These are phyloP conservation scores for Rhinocladiella mackenziei DNA, from an alignment of 2,329 filamentous ascomycete genomes.

Conservation along the genomic window DNA sequence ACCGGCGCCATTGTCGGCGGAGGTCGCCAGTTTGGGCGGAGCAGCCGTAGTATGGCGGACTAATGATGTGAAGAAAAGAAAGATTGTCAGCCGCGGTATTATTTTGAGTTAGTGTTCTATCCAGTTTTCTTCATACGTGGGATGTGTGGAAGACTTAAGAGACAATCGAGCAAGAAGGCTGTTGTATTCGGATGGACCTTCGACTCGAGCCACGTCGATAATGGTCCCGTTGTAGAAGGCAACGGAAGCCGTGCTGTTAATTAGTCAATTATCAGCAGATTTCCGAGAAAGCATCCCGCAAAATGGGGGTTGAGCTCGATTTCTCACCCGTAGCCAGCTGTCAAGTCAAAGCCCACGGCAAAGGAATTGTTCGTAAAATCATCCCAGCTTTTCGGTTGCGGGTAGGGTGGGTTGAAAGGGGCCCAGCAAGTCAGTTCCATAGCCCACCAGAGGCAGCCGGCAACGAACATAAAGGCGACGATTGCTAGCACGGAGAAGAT, in stretches of 20 bases:
- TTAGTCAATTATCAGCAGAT: background rate
- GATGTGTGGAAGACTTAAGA: background rate
- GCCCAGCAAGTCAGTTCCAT: background rate
- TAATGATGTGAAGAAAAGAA: background rate
- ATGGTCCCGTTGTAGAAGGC: slow-evolving; percentile 1
- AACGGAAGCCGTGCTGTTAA: background rate
- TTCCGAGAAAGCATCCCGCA: too few species aligned
- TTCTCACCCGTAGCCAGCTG: slow-evolving; percentile 1
- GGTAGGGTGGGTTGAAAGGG: background rate
- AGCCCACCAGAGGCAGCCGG: background rate
- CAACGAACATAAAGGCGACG: background rate
- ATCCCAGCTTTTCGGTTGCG: background rate
- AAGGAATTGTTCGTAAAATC: background rate
- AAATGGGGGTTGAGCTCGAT: too few species aligned
- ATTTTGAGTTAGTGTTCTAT: too few species aligned
- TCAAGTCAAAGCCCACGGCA: slow-evolving; percentile 1
- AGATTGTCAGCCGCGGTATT: too few species aligned
- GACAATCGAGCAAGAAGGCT: background rate
- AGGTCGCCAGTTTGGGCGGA: background rate
- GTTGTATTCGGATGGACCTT: background rate
- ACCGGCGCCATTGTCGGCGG: background rate
- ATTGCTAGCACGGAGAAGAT: background rate
- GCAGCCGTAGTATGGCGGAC: slow-evolving; percentile 2
- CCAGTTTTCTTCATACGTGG: too few species aligned
- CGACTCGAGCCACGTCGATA: slow-evolving; percentile 1